A percentile compares a stretch with the other conserved stretches of the same genome.
Evolutionary conservation across 2,329 filamentous ascomycete species (phyloP).

Genomic region (Cladosporium sphaerospermum): DNA sequence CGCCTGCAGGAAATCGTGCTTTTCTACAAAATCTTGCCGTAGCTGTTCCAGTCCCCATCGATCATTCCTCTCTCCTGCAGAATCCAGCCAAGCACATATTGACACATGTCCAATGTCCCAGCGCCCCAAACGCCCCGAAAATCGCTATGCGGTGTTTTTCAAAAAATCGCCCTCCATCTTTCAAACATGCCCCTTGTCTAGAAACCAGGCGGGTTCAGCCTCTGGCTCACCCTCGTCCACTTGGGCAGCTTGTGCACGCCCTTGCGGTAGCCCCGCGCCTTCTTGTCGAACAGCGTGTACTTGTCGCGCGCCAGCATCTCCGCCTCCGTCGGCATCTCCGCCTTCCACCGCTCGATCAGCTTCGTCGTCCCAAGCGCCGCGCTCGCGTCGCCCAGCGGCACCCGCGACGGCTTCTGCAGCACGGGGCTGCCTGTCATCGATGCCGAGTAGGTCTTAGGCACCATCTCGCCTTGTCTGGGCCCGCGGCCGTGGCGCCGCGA

Average conservation of each 20-base stretch:
- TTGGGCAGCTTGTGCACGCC: constrained; percentile 74
- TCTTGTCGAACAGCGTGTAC: constrained; percentile 95
- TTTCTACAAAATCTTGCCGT: background rate
- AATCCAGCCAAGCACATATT: background rate
- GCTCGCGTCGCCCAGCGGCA: constrained; percentile 22
- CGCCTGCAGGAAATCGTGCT: background rate
- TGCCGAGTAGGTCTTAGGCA: constrained; percentile 4
- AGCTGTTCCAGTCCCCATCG: background rate
- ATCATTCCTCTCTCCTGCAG: background rate
- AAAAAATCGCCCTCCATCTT: background rate
- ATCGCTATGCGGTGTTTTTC: constrained; percentile 1
- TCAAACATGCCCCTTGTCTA: constrained; percentile 38
- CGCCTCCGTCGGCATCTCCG: constrained; percentile 88
- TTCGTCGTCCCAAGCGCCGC: constrained; percentile 54
- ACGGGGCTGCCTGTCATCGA: background rate
- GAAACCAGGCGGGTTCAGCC: constrained; percentile 91
- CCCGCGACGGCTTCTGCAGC: constrained; percentile 10
- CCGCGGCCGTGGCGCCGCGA: constrained; percentile 27
- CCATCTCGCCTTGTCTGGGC: constrained; percentile 24
- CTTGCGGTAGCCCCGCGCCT: constrained; percentile 93
- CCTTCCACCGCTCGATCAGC: constrained; percentile 83
- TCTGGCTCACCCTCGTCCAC: constrained; percentile 92
- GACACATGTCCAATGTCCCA: background rate
- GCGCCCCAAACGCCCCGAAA: background rate
- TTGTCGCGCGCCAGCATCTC: constrained; percentile 97